These are phyloP conservation scores for Ophiostoma fasciatum DNA, from an alignment of 2,329 filamentous ascomycete genomes.

Conservation along the genomic window DNA sequence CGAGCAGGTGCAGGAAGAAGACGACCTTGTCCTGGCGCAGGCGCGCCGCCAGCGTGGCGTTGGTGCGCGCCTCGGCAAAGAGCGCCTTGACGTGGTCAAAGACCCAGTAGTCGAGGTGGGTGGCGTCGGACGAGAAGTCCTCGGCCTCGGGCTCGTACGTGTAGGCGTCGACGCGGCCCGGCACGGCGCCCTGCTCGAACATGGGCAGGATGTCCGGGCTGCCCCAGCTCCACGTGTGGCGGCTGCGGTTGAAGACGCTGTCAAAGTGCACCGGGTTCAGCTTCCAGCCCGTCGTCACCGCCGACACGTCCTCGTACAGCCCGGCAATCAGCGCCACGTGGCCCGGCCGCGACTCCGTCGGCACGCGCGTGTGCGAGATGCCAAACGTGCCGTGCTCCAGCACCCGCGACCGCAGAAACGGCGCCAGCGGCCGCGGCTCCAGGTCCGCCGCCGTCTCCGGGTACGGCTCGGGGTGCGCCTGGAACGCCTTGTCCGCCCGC, in stretches of 20 bases:
- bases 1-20: constrained; percentile 89
- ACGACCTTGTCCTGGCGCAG: constrained; percentile 76
- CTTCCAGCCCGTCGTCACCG: constrained; percentile 96
- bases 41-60: constrained; percentile 56
- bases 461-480: constrained; percentile 80
- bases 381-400: constrained; percentile 88
- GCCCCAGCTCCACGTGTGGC: constrained; percentile 98
- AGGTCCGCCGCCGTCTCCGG: constrained; percentile 48
- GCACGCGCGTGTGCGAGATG: constrained; percentile 90
- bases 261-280: constrained; percentile 97
- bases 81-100: constrained; percentile 85
- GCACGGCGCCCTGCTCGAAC: constrained; percentile 87
- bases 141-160: constrained; percentile 74
- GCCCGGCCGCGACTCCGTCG: constrained; percentile 88
- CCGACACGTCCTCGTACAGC: constrained; percentile 93
- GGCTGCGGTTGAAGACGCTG: constrained; percentile 92
- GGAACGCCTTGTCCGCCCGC: constrained; percentile 94
- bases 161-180: constrained; percentile 74
- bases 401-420: constrained; percentile 79
- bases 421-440: constrained; percentile 67
- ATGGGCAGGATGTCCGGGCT: constrained; percentile 95
- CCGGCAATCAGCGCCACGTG: constrained; percentile 96
- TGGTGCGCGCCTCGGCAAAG: constrained; percentile 65
- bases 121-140: constrained; percentile 75
- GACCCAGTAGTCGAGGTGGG: constrained; percentile 79